These are phyloP conservation scores for Silene uniflora DNA, from an alignment of 148 eudicot genomes.

Conservation along the genomic window DNA sequence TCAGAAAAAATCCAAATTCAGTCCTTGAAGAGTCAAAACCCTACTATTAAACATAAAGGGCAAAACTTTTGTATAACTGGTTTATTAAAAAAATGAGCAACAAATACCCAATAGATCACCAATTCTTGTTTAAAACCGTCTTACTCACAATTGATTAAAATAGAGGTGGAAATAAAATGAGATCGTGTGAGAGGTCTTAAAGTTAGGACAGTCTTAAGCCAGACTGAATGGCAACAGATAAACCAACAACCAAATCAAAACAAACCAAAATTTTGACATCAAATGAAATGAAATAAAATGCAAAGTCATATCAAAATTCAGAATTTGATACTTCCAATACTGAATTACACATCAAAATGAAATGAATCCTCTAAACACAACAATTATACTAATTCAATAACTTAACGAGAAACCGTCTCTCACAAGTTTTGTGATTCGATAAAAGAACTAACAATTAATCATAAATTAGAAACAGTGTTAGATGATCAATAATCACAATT, in stretches of 20 bases:
- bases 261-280: background rate
- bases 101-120: slow-evolving; percentile 22
- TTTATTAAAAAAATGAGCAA: slow-evolving; percentile 10
- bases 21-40: slow-evolving; percentile 31
- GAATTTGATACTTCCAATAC: background rate
- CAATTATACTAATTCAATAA: slow-evolving; percentile 13
- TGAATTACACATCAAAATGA: background rate
- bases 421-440: slow-evolving; percentile 1
- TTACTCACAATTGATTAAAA: no score
- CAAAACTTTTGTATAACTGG: slow-evolving; percentile 2
- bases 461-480: background rate
- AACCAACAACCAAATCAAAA: slow-evolving; percentile 6
- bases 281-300: background rate
- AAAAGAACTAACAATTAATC: slow-evolving; percentile 20
- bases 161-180: no score
- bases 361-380: slow-evolving; percentile 15
- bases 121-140: no score
- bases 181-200: no score
- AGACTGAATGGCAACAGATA: no score
- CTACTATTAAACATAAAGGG: slow-evolving; percentile 2
- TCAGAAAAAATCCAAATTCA: slow-evolving; percentile 7
- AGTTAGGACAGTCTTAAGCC: no score
- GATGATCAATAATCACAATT: slow-evolving; percentile 20
- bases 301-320: background rate
- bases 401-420: no score